phyloP scores from a whole-genome alignment of 202 grass and related monocot genomes.

The Zoysia matrella region DNA sequence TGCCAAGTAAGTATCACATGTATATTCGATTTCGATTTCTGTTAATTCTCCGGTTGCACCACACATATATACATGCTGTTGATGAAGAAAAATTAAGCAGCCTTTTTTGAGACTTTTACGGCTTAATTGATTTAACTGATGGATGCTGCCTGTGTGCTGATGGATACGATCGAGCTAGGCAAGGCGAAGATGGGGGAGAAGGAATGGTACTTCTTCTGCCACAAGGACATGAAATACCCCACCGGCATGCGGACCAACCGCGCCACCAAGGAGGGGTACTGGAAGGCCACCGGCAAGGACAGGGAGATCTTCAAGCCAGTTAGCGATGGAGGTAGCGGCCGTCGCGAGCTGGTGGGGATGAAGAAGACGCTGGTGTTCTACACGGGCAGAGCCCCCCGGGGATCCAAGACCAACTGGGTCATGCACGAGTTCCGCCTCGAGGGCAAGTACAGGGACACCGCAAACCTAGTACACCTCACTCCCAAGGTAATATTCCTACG shows the following conservation, averaged over 20 bases:
- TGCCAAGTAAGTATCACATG: slow-evolving; percentile 58
- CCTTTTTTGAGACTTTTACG: not conserved
- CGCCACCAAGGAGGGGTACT: slow-evolving; percentile 77
- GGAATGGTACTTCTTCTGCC: slow-evolving; percentile 76
- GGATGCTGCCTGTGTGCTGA: no score
- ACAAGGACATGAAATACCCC: slow-evolving; percentile 78
- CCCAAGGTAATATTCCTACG: slow-evolving; percentile 3
- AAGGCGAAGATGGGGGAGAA: slow-evolving; percentile 78
- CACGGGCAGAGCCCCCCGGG: slow-evolving; percentile 67
- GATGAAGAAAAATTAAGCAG: no score
- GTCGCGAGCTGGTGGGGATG: slow-evolving; percentile 57
- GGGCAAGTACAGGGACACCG: not conserved
- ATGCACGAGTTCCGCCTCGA: slow-evolving; percentile 69
- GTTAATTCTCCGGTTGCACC: not conserved
- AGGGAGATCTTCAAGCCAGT: slow-evolving; percentile 59
- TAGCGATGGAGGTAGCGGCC: not conserved
- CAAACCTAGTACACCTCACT: not conserved
- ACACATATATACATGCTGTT: not conserved
- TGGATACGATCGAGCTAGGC: slow-evolving; percentile 25
- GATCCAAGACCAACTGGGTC: slow-evolving; percentile 64
- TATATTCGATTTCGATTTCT: not conserved
- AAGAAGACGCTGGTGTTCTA: slow-evolving; percentile 90
- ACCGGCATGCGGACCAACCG: slow-evolving; percentile 74
- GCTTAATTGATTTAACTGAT: not conserved
- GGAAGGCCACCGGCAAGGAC: slow-evolving; percentile 92